These are phyloP conservation scores for Mucor velutinosus DNA, from an alignment of 371 early-diverging fungal species.

Conservation along the genomic window DNA sequence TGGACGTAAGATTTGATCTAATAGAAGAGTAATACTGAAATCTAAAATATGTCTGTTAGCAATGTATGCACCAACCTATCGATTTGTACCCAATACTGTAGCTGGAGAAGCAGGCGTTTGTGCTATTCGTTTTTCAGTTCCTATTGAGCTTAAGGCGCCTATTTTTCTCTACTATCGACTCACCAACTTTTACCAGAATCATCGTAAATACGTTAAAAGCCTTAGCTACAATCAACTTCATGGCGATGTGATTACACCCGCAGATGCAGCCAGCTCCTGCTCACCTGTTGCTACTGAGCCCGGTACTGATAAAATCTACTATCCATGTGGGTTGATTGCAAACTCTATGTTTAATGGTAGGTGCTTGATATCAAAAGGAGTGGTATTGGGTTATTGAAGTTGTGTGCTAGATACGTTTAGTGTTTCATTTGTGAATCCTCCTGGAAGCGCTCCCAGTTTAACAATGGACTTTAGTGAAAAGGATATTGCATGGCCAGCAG, in stretches of 20 bases:
- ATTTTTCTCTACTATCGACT: constrained; percentile 86
- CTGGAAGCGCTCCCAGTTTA: constrained; percentile 25
- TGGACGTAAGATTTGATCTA: constrained; percentile 24
- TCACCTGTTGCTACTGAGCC: constrained; percentile 39
- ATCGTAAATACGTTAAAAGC: constrained; percentile 88
- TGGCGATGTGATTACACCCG: constrained; percentile 55
- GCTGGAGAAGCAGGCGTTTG: constrained; percentile 51
- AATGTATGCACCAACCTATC: constrained; percentile 38
- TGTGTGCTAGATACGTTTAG: constrained; percentile 48
- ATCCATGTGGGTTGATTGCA: constrained; percentile 94
- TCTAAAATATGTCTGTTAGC: constrained; percentile 8
- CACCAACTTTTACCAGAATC: constrained; percentile 95
- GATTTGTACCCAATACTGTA: constrained; percentile 26
- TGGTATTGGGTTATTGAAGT: not conserved
- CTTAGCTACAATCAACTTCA: constrained; percentile 76
- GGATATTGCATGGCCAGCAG: constrained; percentile 86
- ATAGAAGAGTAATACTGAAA: not conserved
- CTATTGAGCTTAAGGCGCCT: constrained; percentile 58
- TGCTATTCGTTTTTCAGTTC: constrained; percentile 67
- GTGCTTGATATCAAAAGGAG: not conserved
- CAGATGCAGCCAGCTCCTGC: constrained; percentile 34
- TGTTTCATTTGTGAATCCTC: constrained; percentile 52
- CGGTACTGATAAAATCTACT: constrained; percentile 56
- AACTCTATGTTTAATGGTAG: constrained; percentile 91
- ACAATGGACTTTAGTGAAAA: constrained; percentile 51